Evolutionary conservation across 331 rosid species (phyloP).

Genomic region (Malus hybrid): DNA sequence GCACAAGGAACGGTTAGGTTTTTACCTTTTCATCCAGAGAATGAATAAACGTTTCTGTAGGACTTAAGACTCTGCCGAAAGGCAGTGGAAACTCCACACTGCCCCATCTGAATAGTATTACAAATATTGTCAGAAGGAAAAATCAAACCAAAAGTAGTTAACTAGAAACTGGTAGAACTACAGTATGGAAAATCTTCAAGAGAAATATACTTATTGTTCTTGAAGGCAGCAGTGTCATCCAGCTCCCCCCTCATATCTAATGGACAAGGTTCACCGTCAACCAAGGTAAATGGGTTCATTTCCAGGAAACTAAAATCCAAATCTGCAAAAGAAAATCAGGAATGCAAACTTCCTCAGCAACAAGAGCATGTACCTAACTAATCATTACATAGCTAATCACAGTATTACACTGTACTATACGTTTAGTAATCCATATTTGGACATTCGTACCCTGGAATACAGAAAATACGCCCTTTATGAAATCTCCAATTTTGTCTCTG

Average conservation of each 20-base stretch:
- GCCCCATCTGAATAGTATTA: constrained; percentile 50
- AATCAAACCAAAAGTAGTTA: background rate
- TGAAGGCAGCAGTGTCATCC: constrained; percentile 87
- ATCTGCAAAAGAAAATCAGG: constrained; percentile 31
- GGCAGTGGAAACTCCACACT: constrained; percentile 74
- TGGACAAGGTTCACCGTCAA: constrained; percentile 71
- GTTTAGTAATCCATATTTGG: background rate
- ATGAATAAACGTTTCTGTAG: constrained; percentile 67
- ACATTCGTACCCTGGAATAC: constrained; percentile 73
- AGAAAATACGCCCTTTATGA: constrained; percentile 55
- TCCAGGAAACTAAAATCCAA: constrained; percentile 76
- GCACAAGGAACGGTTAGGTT: background rate
- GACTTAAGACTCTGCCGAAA: constrained; percentile 67
- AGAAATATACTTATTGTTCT: constrained; percentile 56
- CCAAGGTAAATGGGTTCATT: constrained; percentile 81
- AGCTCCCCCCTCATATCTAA: constrained; percentile 87
- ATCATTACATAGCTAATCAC: background rate
- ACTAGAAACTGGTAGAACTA: background rate
- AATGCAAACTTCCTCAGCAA: background rate
- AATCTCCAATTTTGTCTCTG: constrained; percentile 61
- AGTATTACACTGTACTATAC: background rate
- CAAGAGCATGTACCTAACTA: background rate
- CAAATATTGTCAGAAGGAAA: background rate
- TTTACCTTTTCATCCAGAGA: constrained; percentile 71
- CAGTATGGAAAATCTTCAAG: background rate